A percentile compares a stretch with the other conserved stretches of the same genome.
Conservation (phyloP, 176 grass and related monocot genomes). For the Phoenix dactylifera region DNA sequence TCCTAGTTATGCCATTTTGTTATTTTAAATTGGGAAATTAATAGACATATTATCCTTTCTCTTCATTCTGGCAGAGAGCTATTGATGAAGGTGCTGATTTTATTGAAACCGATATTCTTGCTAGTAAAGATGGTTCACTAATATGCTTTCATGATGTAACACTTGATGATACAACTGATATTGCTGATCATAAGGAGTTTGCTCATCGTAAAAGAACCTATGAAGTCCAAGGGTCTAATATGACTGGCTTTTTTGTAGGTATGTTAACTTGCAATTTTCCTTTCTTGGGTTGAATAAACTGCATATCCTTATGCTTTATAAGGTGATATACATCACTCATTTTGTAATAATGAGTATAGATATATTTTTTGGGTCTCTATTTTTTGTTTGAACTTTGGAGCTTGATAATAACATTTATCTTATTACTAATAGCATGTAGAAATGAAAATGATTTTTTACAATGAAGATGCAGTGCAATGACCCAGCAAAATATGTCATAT, state of each 20-base stretch:
- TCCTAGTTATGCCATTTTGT: background rate
- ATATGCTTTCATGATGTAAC: constrained; percentile 75
- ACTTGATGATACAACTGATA: constrained; percentile 43
- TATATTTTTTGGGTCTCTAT: too few relatives aligned
- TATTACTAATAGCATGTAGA: too few relatives aligned
- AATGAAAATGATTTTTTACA: too few relatives aligned
- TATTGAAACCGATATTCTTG: constrained; percentile 76
- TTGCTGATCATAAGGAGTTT: constrained; percentile 36
- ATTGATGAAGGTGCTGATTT: constrained; percentile 81
- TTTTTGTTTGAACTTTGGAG: too few relatives aligned
- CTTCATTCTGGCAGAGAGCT: constrained; percentile 44
- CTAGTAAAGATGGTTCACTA: constrained; percentile 54
- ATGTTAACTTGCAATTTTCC: background rate
- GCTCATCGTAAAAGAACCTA: constrained; percentile 78
- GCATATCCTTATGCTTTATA: too few relatives aligned
- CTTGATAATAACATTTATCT: too few relatives aligned
- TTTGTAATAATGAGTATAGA: too few relatives aligned
- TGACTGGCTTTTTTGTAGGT: constrained; percentile 92
- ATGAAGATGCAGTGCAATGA: too few relatives aligned
- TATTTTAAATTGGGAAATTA: constrained; percentile 1
- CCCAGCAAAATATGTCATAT: too few relatives aligned
- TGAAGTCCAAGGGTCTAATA: constrained; percentile 61
- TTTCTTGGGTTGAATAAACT: background rate
- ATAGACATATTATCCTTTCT: background rate
- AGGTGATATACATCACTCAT: too few relatives aligned